Base-by-base conservation (phyloP, 2,329 filamentous ascomycete species). In the Aspergillus pseudoglaucus region DNA sequence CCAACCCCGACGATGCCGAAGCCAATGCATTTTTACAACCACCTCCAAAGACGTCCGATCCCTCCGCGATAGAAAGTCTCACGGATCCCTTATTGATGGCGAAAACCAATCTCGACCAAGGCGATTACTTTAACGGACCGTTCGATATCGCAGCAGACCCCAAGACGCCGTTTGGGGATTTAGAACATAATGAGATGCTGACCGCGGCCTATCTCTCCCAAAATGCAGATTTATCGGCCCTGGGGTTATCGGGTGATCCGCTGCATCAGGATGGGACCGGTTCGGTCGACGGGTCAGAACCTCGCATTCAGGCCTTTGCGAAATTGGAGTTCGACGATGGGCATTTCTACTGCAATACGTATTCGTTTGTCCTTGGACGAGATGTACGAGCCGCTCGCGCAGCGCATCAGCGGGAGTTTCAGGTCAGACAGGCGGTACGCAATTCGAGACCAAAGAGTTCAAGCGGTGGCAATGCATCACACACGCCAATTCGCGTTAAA, bases 291-390 rank as follows among this genome's bases (percentile, higher is more conserved):
- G 69, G 68, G 14, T 71, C 69, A 1, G 69, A 72, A 51, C 69
- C 69, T 41, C 63, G 66, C 42, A 77, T 82, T 51, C 75, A 78
- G 53, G 81, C 80, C 30, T 84, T 80, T 64, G 82, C 81, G 37
- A 82, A 82, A 60, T 71, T 85, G 42, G 77, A 79, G 57, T 84
- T 85, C 61, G 74, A 79, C 45, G 81, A 85, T 65, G 81, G 81
- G 46, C 79, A 81, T 58, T 84, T 82, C 61, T 83, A 83, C 60
- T 79, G 83, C 67, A 82, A 79, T 53, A 83, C 80, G 5, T 80
- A 80, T 56, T 76, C 78, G 25, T 78, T 84, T 48, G 76, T 81
- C 44, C 69, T 85, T n/a, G 81, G 80, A 38, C 77, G 82, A 61
- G 81, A 84, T 64, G 72, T 80, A 42, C 71, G 74, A 51, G 76